Conservation (phyloP, 2,329 filamentous ascomycete species). For the Geosmithia putterillii region DNA sequence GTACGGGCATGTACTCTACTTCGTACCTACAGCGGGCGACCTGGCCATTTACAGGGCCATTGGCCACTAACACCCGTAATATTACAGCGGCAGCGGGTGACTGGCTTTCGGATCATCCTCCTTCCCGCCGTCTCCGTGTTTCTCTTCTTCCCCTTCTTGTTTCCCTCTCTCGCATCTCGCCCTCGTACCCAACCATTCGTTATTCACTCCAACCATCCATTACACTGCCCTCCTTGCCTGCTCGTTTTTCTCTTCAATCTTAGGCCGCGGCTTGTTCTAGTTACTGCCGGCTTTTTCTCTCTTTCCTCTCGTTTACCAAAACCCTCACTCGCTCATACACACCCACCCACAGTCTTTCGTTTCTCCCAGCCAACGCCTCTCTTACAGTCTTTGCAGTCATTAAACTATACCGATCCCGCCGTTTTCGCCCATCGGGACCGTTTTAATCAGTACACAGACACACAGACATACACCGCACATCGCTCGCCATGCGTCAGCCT, state of each 20-base stretch:
- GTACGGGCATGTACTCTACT: background rate
- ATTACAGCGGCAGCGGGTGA: too few relatives aligned
- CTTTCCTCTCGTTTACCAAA: background rate
- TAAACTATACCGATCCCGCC: too few relatives aligned
- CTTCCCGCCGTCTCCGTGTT: background rate
- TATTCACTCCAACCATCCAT: background rate
- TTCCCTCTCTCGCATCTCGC: too few relatives aligned
- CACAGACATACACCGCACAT: too few relatives aligned
- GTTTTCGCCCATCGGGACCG: background rate
- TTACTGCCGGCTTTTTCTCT: slow-evolving; percentile 1
- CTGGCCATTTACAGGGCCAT: too few relatives aligned
- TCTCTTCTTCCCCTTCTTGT: background rate
- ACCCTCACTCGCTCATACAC: background rate
- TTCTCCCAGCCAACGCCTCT: background rate
- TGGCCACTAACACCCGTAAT: too few relatives aligned
- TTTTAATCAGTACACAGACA: background rate
- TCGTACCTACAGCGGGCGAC: too few relatives aligned
- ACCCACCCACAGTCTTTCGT: background rate
- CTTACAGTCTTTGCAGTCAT: too few relatives aligned
- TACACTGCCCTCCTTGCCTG: background rate
- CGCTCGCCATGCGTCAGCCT: slow-evolving; percentile 1
- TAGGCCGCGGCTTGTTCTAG: too few relatives aligned
- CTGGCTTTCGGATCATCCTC: background rate
- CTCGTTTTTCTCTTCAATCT: background rate
- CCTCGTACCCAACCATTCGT: background rate